These are phyloP conservation scores for Protea cynaroides DNA, from an alignment of 164 flowering plant species.

Conservation along the genomic window DNA sequence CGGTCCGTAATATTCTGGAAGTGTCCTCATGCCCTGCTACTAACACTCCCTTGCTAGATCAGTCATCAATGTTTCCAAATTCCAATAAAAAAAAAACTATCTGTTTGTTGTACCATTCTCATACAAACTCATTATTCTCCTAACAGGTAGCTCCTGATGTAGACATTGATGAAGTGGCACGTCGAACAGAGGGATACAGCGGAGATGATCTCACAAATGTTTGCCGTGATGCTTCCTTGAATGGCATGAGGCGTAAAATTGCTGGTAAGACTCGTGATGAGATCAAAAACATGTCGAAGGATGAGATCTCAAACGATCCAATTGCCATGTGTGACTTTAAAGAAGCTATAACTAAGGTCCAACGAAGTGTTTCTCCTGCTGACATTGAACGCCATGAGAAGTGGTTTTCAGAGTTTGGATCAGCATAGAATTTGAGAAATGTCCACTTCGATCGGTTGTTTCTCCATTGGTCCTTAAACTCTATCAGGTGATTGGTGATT, in stretches of 20 bases:
- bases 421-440: conserved; percentile 40
- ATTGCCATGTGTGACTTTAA: conserved; percentile 98
- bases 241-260: conserved; percentile 98
- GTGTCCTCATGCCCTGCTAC: too few relatives aligned
- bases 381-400: conserved; percentile 96
- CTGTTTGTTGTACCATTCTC: too few relatives aligned
- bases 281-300: conserved; percentile 97
- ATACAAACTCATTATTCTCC: too few relatives aligned
- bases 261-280: conserved; percentile 99
- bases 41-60: too few relatives aligned
- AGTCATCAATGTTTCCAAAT: too few relatives aligned
- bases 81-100: too few relatives aligned
- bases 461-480: too few relatives aligned
- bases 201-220: conserved; percentile 99
- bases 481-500: too few relatives aligned
- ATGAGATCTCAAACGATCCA: conserved; percentile 93
- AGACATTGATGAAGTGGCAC: conserved; percentile 86
- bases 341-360: conserved; percentile 89
- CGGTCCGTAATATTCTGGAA: too few relatives aligned
- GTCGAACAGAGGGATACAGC: conserved; percentile 91
- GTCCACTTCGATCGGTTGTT: not conserved
- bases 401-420: conserved; percentile 93
- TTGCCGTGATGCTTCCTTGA: conserved; percentile 95
- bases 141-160: conserved; percentile 85
- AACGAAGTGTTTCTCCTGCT: conserved; percentile 79